Evolutionary conservation across 768 basidiomycete genomes (phyloP).

Genomic region (Serendipita sp.): DNA sequence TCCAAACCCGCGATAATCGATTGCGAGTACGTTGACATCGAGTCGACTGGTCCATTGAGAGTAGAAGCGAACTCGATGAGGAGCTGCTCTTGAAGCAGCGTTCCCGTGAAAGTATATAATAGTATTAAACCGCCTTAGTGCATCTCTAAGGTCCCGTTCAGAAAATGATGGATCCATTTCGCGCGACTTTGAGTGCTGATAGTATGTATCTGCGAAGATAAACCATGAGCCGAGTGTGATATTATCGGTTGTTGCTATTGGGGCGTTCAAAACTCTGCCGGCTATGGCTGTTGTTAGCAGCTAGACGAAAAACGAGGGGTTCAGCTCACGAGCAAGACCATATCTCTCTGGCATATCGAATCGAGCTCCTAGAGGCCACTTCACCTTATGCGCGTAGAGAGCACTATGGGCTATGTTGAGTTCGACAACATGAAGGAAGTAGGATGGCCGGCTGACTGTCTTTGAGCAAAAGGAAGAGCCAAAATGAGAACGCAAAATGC

Average conservation of each 20-base stretch:
- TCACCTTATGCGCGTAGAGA: constrained; percentile 52
- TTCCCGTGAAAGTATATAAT: constrained; percentile 93
- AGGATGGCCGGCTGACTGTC: constrained; percentile 36
- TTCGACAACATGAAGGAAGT: not conserved
- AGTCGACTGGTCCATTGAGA: constrained; percentile 47
- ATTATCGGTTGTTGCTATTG: constrained; percentile 59
- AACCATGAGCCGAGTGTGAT: constrained; percentile 77
- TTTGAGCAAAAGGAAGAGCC: constrained; percentile 47
- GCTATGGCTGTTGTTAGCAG: constrained; percentile 26
- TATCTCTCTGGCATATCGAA: constrained; percentile 59
- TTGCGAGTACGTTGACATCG: constrained; percentile 57
- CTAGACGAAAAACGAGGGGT: not conserved
- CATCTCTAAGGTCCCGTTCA: constrained; percentile 31
- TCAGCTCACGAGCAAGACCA: constrained; percentile 57
- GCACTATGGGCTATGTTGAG: constrained; percentile 20
- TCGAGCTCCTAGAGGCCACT: constrained; percentile 42
- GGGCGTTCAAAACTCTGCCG: constrained; percentile 59
- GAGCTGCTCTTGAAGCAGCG: constrained; percentile 57
- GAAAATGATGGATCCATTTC: constrained; percentile 22
- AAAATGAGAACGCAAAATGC: constrained; percentile 34
- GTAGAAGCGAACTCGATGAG: constrained; percentile 54
- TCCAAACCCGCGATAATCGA: constrained; percentile 87
- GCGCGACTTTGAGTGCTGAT: constrained; percentile 24
- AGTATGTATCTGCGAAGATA: constrained; percentile 48
- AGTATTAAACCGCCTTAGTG: constrained; percentile 46